Evolutionary conservation across 2,329 filamentous ascomycete genomes (phyloP), one percentile per base, ranked within the genome.

Genomic region (Pleomassaria siparia): DNA sequence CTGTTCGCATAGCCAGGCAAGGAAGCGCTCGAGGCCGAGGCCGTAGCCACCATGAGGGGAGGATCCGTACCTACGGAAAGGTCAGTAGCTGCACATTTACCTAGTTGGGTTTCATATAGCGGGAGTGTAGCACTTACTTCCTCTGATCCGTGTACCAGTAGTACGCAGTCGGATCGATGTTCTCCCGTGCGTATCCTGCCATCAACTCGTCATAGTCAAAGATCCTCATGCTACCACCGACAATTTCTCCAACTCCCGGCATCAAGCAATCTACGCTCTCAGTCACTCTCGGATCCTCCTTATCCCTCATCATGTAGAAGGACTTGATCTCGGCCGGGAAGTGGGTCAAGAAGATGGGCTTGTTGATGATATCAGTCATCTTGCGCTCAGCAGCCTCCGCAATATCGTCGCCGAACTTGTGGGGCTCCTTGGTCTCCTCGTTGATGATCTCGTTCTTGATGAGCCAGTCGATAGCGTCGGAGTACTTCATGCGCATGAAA

Each of bases 71-170:
- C 87, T 90, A 54, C 33, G 33, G 29, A 51, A 20, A 37, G 13
- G 50, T 68, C 52, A 69, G 61, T 37, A 42, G 37, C 11, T 36
- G 35, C n/a, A 30, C n/a, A 9, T 25, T 15, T 13, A 9, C 4
- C 13, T 30, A 13, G 15, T 4, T 30, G 15, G 15, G 25, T 45
- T 5, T n/a, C 6, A 25, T 26, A 30, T 32, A 25, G 40, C 2
- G 13, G 16, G 13, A 9, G 10, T 39, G 26, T 36, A 40, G 15
- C 21, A 84, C 86, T 79, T 75, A 91, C 89, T 94, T 95, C 69
- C 91, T 81, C 82, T 96, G 91, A 75, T 96, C 94, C 25, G 91
- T 95, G 77, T 97, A 99, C 94, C 94, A 99, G 80, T 95, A 97
- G 76, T 97, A 97, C 37, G 87, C 85, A 60, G 82, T 82, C 16